Percentiles rank a stretch among this genome's conserved stretches.
phyloP scores from a whole-genome alignment of 768 basidiomycete genomes.

The Baorangia bicolor region DNA sequence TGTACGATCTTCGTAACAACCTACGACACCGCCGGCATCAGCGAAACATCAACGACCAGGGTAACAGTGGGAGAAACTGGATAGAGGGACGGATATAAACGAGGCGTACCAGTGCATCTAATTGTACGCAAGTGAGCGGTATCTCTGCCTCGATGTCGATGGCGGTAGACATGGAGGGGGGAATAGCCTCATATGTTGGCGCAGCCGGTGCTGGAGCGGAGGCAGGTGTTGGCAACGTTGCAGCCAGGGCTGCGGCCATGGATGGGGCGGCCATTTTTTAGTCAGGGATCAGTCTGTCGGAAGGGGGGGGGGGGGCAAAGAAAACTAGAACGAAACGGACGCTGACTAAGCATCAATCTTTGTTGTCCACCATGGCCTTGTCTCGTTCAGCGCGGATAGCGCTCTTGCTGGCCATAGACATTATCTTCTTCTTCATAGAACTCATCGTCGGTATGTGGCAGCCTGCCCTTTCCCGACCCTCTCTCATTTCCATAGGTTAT shows the following conservation, averaged over 20 bases:
- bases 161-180: constrained; percentile 88
- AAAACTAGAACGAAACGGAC: neutral
- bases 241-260: constrained; percentile 92
- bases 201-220: constrained; percentile 59
- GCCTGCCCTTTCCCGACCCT: constrained; percentile 8
- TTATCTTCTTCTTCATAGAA: constrained; percentile 85
- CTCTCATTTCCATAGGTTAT: constrained; percentile 59
- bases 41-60: neutral
- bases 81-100: constrained; percentile 4
- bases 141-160: constrained; percentile 94
- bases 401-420: constrained; percentile 79
- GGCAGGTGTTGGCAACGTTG: constrained; percentile 65
- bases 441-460: constrained; percentile 63
- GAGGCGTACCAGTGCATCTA: constrained; percentile 78
- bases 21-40: constrained; percentile 44
- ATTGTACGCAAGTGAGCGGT: constrained; percentile 71
- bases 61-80: neutral
- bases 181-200: constrained; percentile 82
- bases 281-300: neutral
- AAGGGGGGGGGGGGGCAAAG: too few species aligned
- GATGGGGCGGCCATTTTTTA: constrained; percentile 65
- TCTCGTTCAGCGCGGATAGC: constrained; percentile 76
- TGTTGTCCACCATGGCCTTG: constrained; percentile 28
- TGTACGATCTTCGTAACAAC: constrained; percentile 93
- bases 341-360: constrained; percentile 24